These are phyloP conservation scores for Mortierella sp. DNA, from an alignment of 371 early-diverging fungal species.

Conservation along the genomic window DNA sequence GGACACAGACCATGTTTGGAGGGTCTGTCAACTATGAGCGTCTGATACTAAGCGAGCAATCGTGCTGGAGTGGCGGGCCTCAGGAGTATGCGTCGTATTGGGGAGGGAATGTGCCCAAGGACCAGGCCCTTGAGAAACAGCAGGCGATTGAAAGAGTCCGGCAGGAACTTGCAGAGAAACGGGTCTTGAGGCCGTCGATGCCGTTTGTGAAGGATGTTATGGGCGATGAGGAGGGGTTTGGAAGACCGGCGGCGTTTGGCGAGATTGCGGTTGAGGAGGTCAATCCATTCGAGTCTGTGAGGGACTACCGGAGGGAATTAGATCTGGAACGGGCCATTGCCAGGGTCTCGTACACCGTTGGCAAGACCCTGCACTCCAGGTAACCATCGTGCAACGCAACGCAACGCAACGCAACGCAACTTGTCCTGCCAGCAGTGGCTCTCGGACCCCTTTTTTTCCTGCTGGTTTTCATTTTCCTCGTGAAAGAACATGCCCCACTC, in stretches of 20 bases:
- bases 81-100: slow-evolving; percentile 23
- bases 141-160: slow-evolving; percentile 18
- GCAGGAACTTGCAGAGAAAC: slow-evolving; percentile 28
- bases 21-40: slow-evolving; percentile 46
- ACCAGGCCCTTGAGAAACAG: slow-evolving; percentile 15
- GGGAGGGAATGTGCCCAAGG: slow-evolving; percentile 42
- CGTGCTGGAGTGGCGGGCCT: slow-evolving; percentile 52
- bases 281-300: slow-evolving; percentile 26
- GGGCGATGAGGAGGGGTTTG: slow-evolving; percentile 48
- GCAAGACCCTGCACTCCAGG: slow-evolving; percentile 35
- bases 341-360: slow-evolving; percentile 23
- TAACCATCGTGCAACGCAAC: slow-evolving; percentile 6
- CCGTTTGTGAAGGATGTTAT: slow-evolving; percentile 27
- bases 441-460: neutral
- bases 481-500: neutral
- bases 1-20: slow-evolving; percentile 31
- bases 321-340: slow-evolving; percentile 28
- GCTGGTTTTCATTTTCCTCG: neutral
- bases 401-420: neutral
- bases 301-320: slow-evolving; percentile 30
- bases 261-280: slow-evolving; percentile 39
- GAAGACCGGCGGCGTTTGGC: slow-evolving; percentile 34
- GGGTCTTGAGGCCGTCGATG: slow-evolving; percentile 9
- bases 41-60: slow-evolving; percentile 33
- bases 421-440: neutral